These are phyloP conservation scores for Bondarzewia mesenterica DNA, from an alignment of 1,284 basidiomycete species.

Conservation along the genomic window DNA sequence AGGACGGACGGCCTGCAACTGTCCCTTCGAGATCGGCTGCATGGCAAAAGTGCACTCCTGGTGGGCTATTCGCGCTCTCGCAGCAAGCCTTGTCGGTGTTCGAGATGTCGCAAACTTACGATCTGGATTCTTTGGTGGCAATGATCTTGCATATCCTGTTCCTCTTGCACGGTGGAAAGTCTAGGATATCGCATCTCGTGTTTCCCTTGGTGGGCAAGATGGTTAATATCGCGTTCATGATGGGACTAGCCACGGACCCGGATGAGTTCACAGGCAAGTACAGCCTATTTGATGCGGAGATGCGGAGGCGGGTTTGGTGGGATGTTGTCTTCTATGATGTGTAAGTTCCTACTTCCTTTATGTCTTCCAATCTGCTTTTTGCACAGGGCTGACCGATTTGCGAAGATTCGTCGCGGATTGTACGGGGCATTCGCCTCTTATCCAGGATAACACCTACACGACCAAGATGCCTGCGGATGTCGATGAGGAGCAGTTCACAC, in stretches of 20 bases:
- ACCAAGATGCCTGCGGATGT: slow-evolving; percentile 40
- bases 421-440: slow-evolving; percentile 49
- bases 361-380: background rate
- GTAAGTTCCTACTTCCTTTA: slow-evolving; percentile 33
- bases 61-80: slow-evolving; percentile 36
- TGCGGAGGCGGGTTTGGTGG: slow-evolving; percentile 63
- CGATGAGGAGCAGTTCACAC: slow-evolving; percentile 41
- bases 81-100: slow-evolving; percentile 35
- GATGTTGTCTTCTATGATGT: slow-evolving; percentile 64
- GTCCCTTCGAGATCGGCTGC: slow-evolving; percentile 12
- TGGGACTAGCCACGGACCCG: slow-evolving; percentile 55
- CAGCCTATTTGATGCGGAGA: slow-evolving; percentile 45
- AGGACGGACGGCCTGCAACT: slow-evolving; percentile 6
- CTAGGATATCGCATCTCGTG: slow-evolving; percentile 32
- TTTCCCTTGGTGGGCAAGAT: slow-evolving; percentile 56
- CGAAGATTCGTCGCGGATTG: slow-evolving; percentile 60
- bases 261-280: slow-evolving; percentile 40
- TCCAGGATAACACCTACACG: slow-evolving; percentile 40
- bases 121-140: slow-evolving; percentile 43
- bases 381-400: slow-evolving; percentile 8
- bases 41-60: slow-evolving; percentile 19
- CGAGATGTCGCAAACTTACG: slow-evolving; percentile 34
- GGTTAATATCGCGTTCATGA: slow-evolving; percentile 53
- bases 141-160: slow-evolving; percentile 47
- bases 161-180: slow-evolving; percentile 40